Base-by-base conservation (phyloP, 441 rosid genomes). In the Brassica balearica region DNA sequence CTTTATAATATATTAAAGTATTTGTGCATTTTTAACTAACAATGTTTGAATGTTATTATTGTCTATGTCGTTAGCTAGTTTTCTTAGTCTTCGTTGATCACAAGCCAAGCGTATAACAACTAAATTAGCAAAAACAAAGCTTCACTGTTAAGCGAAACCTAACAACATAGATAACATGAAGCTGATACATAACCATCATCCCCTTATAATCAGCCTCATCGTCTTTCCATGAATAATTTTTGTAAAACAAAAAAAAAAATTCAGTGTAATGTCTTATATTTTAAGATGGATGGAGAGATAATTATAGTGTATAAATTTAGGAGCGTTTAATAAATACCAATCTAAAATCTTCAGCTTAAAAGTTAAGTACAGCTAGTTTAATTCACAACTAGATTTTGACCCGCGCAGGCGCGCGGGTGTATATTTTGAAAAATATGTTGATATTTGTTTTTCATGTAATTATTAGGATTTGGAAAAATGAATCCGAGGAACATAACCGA, bases 21-120 rank as follows among this genome's bases (percentile, higher is more conserved):
- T 68, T 10, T 68, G n/a, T 43, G 46, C 46, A 12, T 14, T 15
- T 58, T 8, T 36, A 68, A 68, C 14, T 59, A 14, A 8, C 19
- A 19, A 29, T 32, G 63, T 59, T 60, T 69, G 8, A 12, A 60
- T 46, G 68, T 46, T 27, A 75, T 15, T 14, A 10, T 29, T 63
- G 20, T 63, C 67, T 23, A 32, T 53, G 32, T 46, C 19, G 8
- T 68, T 76, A 68, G 51, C 34, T 29, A 29, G 36, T 75, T 68
- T 4, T 46, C 2, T 27, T 56, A 27, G 20, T 25, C 43, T 58
- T 29, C 73, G 2, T 29, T 22, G 6, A 60, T 41, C 36, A 68
- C 68, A 67, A 38, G 46, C 48, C 27, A 67, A 67, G 4, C 20
- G 14, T 43, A 27, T 19, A 41, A 14, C 55, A 74, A 56, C 43